Conservation (phyloP, 306 rosid genomes). For the Acacia confusa region DNA sequence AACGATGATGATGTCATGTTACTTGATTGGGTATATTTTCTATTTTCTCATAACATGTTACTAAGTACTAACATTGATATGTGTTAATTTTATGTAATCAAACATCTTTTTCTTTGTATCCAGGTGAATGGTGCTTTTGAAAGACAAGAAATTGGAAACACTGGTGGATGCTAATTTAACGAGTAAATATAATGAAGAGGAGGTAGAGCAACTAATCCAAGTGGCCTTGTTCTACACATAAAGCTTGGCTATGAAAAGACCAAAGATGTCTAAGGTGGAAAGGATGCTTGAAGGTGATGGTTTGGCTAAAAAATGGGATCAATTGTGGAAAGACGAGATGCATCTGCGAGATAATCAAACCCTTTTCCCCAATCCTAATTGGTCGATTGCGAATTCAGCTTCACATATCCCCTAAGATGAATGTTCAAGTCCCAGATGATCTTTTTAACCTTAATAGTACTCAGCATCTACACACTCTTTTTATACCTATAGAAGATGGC, state of each 20-base stretch:
- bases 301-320: constrained; percentile 70
- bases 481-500: background rate
- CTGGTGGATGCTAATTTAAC: constrained; percentile 60
- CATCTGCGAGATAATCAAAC: constrained; percentile 44
- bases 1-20: constrained; percentile 27
- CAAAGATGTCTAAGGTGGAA: constrained; percentile 75
- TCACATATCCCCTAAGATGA: constrained; percentile 57
- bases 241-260: constrained; percentile 55
- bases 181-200: constrained; percentile 43
- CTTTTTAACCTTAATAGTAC: background rate
- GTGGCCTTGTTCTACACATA: constrained; percentile 67
- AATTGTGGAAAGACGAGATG: constrained; percentile 62
- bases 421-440: constrained; percentile 70
- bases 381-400: constrained; percentile 47
- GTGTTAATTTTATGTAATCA: background rate
- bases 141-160: constrained; percentile 56
- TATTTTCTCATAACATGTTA: background rate
- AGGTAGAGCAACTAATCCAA: constrained; percentile 70
- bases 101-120: background rate
- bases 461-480: background rate
- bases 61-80: background rate
- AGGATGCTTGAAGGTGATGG: constrained; percentile 84
- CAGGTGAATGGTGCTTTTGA: constrained; percentile 66
- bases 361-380: constrained; percentile 30
- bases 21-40: constrained; percentile 32